phyloP scores from a whole-genome alignment of 1,139 yeast species.

The Candida anutae region DNA sequence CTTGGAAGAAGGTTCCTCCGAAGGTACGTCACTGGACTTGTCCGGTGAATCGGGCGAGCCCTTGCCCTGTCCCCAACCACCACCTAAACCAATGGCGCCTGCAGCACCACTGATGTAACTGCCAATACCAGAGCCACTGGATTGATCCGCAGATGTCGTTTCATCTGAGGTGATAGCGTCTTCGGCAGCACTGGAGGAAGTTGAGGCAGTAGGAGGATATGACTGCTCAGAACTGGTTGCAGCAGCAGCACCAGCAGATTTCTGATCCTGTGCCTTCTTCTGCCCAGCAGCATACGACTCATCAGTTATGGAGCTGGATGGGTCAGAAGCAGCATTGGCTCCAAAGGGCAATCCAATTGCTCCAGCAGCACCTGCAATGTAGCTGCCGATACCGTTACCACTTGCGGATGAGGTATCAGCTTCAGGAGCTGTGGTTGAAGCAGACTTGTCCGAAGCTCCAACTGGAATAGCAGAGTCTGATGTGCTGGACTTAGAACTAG shows the following conservation, averaged over 20 bases:
- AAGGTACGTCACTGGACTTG: no score
- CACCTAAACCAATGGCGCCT: conserved; percentile 8
- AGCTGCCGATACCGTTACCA: no score
- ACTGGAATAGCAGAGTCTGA: neutral
- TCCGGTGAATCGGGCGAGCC: no score
- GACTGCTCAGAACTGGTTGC: no score
- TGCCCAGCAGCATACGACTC: conserved; percentile 13
- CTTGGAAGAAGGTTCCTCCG: no score
- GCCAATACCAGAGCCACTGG: conserved; percentile 2
- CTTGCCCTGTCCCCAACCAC: neutral
- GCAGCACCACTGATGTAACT: conserved; percentile 7
- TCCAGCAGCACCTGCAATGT: no score
- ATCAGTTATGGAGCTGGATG: conserved; percentile 5
- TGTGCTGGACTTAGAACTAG: neutral
- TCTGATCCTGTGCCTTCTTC: no score
- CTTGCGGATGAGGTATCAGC: no score
- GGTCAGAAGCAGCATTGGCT: neutral
- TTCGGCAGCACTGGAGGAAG: conserved; percentile 3
- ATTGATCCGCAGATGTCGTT: neutral
- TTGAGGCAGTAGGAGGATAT: conserved; percentile 1
- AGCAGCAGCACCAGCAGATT: no score
- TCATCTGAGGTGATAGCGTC: conserved; percentile 2
- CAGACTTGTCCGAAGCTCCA: neutral
- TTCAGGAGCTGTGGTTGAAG: conserved; percentile 1
- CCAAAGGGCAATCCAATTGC: no score